Conservation (phyloP, 2,329 filamentous ascomycete species). For the Fusarium sp. region DNA sequence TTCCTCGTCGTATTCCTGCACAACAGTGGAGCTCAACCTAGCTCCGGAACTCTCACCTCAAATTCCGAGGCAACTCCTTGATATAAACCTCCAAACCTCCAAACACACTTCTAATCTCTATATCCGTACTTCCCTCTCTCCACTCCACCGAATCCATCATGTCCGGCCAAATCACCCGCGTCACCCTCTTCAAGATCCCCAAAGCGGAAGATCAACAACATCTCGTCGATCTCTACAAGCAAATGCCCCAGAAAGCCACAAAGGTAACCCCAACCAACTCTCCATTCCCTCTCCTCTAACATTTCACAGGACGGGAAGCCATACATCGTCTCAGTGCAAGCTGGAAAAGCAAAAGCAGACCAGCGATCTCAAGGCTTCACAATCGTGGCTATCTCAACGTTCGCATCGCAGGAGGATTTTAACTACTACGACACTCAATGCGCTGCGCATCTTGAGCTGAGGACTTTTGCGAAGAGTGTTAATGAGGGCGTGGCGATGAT, state of each 20-base stretch:
- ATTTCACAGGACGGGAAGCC: conserved; percentile 64
- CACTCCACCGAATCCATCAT: neutral
- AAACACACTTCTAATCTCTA: fast-evolving
- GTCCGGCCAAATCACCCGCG: conserved; percentile 37
- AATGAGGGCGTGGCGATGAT: conserved; percentile 60
- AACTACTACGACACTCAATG: conserved; percentile 66
- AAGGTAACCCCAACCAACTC: conserved; percentile 34
- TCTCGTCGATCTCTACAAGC: conserved; percentile 45
- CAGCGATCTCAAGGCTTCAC: conserved; percentile 67
- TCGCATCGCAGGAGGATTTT: conserved; percentile 67
- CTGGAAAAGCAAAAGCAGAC: conserved; percentile 60
- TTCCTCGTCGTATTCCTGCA: neutral
- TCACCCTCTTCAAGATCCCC: conserved; percentile 53
- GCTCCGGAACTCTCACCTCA: neutral
- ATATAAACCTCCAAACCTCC: neutral
- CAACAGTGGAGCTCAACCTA: neutral
- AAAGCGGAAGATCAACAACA: conserved; percentile 44
- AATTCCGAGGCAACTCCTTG: neutral
- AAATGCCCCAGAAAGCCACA: conserved; percentile 45
- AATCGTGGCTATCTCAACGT: conserved; percentile 64
- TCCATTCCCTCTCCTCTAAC: fast-evolving
- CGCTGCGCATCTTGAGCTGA: conserved; percentile 45
- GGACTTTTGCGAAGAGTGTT: conserved; percentile 44
- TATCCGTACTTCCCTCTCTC: neutral
- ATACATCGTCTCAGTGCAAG: conserved; percentile 64